Conservation (phyloP, 1,284 basidiomycete species). For the Pisolithus thermaeus region DNA sequence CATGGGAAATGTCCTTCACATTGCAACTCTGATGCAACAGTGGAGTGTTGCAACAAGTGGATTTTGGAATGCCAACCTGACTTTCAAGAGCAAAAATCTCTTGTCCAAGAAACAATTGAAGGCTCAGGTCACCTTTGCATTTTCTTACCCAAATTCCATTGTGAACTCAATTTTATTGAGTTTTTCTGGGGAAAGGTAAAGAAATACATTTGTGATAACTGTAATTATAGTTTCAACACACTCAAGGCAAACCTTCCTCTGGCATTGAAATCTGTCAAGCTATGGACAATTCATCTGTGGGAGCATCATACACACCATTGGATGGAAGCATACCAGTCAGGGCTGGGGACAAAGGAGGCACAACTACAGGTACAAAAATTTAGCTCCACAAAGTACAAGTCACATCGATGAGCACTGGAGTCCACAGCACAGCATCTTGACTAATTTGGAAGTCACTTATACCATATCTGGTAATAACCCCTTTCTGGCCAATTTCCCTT, state of each 20-base stretch:
- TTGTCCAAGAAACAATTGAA: constrained; percentile 16
- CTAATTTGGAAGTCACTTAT: neutral
- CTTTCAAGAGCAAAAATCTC: constrained; percentile 14
- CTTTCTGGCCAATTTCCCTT: neutral
- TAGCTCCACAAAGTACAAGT: constrained; percentile 8
- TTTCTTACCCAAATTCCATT: constrained; percentile 32
- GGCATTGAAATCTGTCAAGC: constrained; percentile 1
- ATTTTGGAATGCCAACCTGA: constrained; percentile 21
- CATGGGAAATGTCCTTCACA: constrained; percentile 21
- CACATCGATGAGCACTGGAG: neutral
- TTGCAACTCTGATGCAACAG: constrained; percentile 9
- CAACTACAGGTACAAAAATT: constrained; percentile 6
- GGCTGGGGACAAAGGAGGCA: constrained; percentile 6
- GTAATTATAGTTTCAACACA: constrained; percentile 23
- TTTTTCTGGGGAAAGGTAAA: constrained; percentile 31
- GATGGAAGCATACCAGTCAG: constrained; percentile 7
- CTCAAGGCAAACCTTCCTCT: constrained; percentile 19
- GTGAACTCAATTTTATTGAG: constrained; percentile 32
- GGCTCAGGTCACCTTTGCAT: too few relatives aligned
- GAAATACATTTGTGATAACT: constrained; percentile 20
- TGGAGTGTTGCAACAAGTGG: constrained; percentile 20
- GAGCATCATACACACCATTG: constrained; percentile 4
- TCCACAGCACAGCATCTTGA: neutral
- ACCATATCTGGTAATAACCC: neutral
- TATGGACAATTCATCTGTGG: constrained; percentile 5